Evolutionary conservation across 768 basidiomycete species (phyloP).

Genomic region (Pleurotus pulmonarius): DNA sequence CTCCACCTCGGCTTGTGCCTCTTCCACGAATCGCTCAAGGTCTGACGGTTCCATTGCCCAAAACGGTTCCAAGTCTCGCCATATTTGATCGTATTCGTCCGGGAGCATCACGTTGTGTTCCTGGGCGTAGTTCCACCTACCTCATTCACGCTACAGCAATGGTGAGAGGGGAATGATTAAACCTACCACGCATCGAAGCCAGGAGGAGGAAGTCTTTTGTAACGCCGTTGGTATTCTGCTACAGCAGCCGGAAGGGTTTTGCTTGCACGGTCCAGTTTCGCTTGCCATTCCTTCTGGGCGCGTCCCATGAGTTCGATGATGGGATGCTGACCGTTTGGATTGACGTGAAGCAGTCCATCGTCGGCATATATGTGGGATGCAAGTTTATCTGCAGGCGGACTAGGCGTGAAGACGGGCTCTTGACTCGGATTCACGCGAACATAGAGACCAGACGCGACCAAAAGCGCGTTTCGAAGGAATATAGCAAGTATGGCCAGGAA

Average conservation of each 20-base stretch:
- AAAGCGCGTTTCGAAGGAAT: slow-evolving; percentile 1
- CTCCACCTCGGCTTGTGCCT: slow-evolving; percentile 6
- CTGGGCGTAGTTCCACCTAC: slow-evolving; percentile 44
- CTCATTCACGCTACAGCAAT: background rate
- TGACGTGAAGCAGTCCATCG: slow-evolving; percentile 21
- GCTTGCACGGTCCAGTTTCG: slow-evolving; percentile 57
- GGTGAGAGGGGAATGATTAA: slow-evolving; percentile 19
- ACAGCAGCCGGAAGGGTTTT: slow-evolving; percentile 64
- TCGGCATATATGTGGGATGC: slow-evolving; percentile 16
- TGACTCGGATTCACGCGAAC: background rate
- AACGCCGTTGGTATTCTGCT: slow-evolving; percentile 61
- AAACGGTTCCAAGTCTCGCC: slow-evolving; percentile 14
- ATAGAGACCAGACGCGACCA: background rate
- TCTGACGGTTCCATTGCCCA: slow-evolving; percentile 12
- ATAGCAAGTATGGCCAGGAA: background rate
- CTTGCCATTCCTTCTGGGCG: slow-evolving; percentile 56
- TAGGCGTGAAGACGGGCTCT: background rate
- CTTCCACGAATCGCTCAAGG: slow-evolving; percentile 1
- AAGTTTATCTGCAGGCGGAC: slow-evolving; percentile 24
- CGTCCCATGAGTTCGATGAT: slow-evolving; percentile 64
- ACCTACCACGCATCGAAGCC: slow-evolving; percentile 79
- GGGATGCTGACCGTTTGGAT: slow-evolving; percentile 45
- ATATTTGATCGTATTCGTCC: slow-evolving; percentile 54
- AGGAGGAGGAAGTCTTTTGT: slow-evolving; percentile 61
- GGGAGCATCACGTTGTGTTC: slow-evolving; percentile 42